Percentiles rank a stretch among this genome's conserved stretches.
These are phyloP conservation scores for Chaetomiaceae sp. DNA, from an alignment of 2,329 filamentous ascomycete species.

Conservation along the genomic window DNA sequence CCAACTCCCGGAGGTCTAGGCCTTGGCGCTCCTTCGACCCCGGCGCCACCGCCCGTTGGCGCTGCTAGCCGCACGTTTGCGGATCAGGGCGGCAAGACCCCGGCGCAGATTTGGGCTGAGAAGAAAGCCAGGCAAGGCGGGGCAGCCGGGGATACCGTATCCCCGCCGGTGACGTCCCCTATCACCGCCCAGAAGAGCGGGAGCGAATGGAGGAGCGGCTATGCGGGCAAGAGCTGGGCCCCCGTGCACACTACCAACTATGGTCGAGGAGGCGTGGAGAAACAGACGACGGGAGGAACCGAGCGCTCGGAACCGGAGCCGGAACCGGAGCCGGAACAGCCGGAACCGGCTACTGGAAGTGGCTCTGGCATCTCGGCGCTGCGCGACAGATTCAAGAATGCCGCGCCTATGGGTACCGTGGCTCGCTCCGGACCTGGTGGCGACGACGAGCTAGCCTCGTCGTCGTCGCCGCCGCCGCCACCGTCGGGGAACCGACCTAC, in stretches of 20 bases:
- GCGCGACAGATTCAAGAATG: slow-evolving; percentile 75
- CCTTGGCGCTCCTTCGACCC: slow-evolving; percentile 54
- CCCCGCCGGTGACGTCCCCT: slow-evolving; percentile 44
- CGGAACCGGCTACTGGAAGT: slow-evolving; percentile 49
- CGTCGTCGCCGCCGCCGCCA: slow-evolving; percentile 55
- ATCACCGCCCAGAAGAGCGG: slow-evolving; percentile 66
- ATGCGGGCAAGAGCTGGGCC: slow-evolving; percentile 84
- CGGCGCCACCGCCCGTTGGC: slow-evolving; percentile 61
- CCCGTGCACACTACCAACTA: slow-evolving; percentile 70
- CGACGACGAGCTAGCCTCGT: slow-evolving; percentile 48
- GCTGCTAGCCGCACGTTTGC: slow-evolving; percentile 88
- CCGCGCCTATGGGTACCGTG: slow-evolving; percentile 58
- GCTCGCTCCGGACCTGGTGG: slow-evolving; percentile 36
- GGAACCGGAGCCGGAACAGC: slow-evolving; percentile 3
- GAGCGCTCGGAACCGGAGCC: slow-evolving; percentile 38
- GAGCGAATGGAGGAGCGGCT: slow-evolving; percentile 84
- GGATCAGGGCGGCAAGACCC: slow-evolving; percentile 90
- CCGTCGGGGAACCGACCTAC: slow-evolving; percentile 64
- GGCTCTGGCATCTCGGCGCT: slow-evolving; percentile 65
- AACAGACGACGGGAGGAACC: slow-evolving; percentile 58
- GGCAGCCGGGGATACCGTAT: slow-evolving; percentile 39
- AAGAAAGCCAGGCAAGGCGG: slow-evolving; percentile 81
- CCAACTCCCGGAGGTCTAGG: slow-evolving; percentile 67
- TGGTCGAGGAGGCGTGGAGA: slow-evolving; percentile 54
- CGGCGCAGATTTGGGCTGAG: slow-evolving; percentile 94